phyloP scores from a whole-genome alignment of 1,139 yeast species.

The Magnusiomyces fungicola region DNA sequence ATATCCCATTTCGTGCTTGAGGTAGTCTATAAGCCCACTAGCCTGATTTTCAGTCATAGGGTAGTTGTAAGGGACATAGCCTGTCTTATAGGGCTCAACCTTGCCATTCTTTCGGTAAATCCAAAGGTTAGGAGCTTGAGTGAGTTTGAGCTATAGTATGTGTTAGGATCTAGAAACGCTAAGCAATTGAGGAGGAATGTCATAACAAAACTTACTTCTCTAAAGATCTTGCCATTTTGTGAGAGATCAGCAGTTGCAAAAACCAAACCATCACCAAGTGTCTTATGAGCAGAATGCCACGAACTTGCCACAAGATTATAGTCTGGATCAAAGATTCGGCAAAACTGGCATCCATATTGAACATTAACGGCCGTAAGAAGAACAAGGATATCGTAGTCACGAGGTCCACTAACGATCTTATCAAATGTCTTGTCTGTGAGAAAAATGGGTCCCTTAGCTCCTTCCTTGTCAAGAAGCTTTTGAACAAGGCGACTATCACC shows the following conservation, averaged over 20 bases:
- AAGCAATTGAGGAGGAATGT: too few relatives aligned
- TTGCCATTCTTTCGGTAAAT: constrained; percentile 53
- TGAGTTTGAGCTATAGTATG: constrained; percentile 40
- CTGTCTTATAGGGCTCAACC: constrained; percentile 28
- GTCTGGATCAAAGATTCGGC: constrained; percentile 65
- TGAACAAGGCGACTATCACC: constrained; percentile 6
- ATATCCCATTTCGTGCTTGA: constrained; percentile 39
- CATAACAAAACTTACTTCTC: constrained; percentile 28
- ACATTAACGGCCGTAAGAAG: constrained; percentile 69
- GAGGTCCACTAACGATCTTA: constrained; percentile 52
- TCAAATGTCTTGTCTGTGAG: constrained; percentile 59
- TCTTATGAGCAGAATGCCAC: constrained; percentile 42
- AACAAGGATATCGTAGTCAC: constrained; percentile 61
- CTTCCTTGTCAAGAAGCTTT: constrained; percentile 11
- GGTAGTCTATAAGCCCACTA: constrained; percentile 32
- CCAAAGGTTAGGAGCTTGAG: constrained; percentile 73
- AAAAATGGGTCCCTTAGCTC: constrained; percentile 13
- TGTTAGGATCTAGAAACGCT: too few relatives aligned
- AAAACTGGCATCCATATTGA: constrained; percentile 68
- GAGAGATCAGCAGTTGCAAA: constrained; percentile 71
- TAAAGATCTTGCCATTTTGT: constrained; percentile 49
- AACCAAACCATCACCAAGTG: constrained; percentile 45
- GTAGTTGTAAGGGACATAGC: constrained; percentile 40
- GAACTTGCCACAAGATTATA: constrained; percentile 55
- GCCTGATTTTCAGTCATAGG: constrained; percentile 50